These are phyloP conservation scores for Candida pini DNA, from an alignment of 805 yeast species.

Conservation along the genomic window DNA sequence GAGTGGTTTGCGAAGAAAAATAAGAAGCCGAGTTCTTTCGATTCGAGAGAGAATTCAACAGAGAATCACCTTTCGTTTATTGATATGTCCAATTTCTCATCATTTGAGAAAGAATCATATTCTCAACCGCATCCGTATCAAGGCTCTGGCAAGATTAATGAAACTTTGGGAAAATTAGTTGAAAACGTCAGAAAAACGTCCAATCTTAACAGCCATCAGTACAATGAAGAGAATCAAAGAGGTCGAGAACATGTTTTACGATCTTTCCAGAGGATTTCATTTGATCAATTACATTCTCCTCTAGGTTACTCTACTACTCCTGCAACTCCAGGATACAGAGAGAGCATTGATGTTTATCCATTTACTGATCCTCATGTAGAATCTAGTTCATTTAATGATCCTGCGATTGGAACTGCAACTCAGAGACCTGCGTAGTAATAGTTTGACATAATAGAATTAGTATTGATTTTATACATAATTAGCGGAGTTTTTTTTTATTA, in stretches of 20 bases:
- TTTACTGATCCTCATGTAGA: background rate
- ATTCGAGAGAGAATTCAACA: background rate
- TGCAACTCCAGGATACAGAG: too few relatives aligned
- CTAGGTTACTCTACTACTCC: too few relatives aligned
- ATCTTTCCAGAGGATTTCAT: too few relatives aligned
- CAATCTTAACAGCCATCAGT: too few relatives aligned
- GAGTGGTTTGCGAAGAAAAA: too few relatives aligned
- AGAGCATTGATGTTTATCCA: background rate
- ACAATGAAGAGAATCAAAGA: too few relatives aligned
- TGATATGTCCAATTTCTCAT: too few relatives aligned
- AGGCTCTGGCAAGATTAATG: slow-evolving; percentile 17
- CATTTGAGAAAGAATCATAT: background rate
- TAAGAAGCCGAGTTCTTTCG: background rate
- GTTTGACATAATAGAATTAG: background rate
- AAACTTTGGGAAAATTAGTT: slow-evolving; percentile 10
- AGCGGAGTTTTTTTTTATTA: background rate
- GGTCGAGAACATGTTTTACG: too few relatives aligned
- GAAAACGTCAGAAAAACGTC: slow-evolving; percentile 5
- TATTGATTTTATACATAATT: background rate
- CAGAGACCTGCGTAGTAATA: slow-evolving; percentile 1
- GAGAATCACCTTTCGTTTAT: too few relatives aligned
- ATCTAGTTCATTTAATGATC: slow-evolving; percentile 2
- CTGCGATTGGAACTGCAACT: background rate
- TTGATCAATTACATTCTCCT: too few relatives aligned
- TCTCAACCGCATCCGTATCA: slow-evolving; percentile 12